Conservation (phyloP, 768 basidiomycete species). For the Termitomyces sp. region DNA sequence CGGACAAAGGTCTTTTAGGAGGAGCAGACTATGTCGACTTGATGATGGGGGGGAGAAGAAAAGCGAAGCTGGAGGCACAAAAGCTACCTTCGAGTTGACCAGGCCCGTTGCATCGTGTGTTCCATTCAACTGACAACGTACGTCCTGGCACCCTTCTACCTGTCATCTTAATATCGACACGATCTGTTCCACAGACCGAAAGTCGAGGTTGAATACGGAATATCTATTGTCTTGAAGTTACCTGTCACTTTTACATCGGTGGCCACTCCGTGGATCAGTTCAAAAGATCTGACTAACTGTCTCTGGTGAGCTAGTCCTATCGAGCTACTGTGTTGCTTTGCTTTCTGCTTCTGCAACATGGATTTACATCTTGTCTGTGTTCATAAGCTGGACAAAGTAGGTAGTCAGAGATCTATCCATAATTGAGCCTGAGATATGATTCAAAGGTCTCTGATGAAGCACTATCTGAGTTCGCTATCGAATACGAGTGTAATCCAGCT, state of each 20-base stretch:
- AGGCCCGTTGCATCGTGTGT: not conserved
- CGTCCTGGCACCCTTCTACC: not conserved
- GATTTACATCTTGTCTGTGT: not conserved
- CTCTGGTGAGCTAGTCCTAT: not conserved
- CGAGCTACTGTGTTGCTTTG: not conserved
- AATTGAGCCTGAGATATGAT: not conserved
- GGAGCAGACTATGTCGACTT: constrained; percentile 74
- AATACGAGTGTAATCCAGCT: not conserved
- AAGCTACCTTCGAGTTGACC: constrained; percentile 39
- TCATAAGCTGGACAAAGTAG: not conserved
- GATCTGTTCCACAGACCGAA: not conserved
- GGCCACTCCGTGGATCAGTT: no score
- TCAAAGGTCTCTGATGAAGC: not conserved
- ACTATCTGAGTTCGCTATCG: not conserved
- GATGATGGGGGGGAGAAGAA: constrained; percentile 65
- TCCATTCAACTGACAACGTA: not conserved
- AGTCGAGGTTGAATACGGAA: not conserved
- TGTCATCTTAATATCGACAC: not conserved
- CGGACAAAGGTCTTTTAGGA: constrained; percentile 46
- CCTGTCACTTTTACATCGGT: not conserved
- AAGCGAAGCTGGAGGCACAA: constrained; percentile 57
- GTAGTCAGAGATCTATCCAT: not conserved
- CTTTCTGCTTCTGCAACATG: not conserved
- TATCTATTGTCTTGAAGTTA: not conserved
- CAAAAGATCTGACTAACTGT: not conserved